A percentile compares a stretch with the other conserved stretches of the same genome.
Evolutionary conservation across 2,329 filamentous ascomycete species (phyloP).

Genomic region (Fusarium miscanthi): DNA sequence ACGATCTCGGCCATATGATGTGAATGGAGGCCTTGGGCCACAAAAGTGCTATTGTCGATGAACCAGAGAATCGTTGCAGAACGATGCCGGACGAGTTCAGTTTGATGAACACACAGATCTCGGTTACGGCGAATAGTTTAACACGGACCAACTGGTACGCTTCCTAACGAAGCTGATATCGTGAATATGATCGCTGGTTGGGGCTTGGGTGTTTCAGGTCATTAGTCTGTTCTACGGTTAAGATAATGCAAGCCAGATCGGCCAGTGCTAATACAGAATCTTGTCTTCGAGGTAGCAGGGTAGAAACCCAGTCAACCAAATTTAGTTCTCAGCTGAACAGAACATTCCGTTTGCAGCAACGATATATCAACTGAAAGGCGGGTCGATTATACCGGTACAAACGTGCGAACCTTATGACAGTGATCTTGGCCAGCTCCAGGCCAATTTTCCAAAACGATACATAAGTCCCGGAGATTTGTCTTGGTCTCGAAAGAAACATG

Average conservation of each 20-base stretch:
- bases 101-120: slow-evolving; percentile 10
- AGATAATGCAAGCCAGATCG: slow-evolving; percentile 32
- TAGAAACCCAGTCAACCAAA: neutral
- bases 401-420: neutral
- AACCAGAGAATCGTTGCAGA: neutral
- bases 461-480: neutral
- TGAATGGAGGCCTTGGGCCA: slow-evolving; percentile 10
- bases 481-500: slow-evolving; percentile 7
- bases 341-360: neutral
- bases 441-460: slow-evolving; percentile 1
- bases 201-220: slow-evolving; percentile 37
- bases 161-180: slow-evolving; percentile 16
- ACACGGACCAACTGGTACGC: slow-evolving; percentile 11
- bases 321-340: slow-evolving; percentile 9
- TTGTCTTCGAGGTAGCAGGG: slow-evolving; percentile 1
- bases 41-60: neutral
- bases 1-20: slow-evolving; percentile 37
- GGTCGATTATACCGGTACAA: neutral
- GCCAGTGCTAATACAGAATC: slow-evolving; percentile 18
- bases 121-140: slow-evolving; percentile 17
- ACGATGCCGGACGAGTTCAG: neutral
- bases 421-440: neutral
- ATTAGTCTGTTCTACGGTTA: slow-evolving; percentile 27
- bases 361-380: slow-evolving; percentile 7
- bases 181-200: slow-evolving; percentile 29